Evolutionary conservation across 441 rosid genomes (phyloP).

Genomic region (Iberis amara): DNA sequence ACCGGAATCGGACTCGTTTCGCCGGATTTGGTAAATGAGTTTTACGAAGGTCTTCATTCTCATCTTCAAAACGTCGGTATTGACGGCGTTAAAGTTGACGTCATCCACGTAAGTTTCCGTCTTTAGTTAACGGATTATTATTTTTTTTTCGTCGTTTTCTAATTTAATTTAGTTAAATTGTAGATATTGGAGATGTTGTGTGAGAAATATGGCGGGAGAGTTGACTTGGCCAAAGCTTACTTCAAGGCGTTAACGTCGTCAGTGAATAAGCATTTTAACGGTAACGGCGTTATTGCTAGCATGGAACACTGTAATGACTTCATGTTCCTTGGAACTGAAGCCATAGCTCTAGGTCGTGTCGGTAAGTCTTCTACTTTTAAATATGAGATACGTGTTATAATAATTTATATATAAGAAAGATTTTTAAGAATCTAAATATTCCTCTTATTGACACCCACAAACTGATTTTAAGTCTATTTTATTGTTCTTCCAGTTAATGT

Average conservation of each 20-base stretch:
- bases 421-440: no score
- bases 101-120: slow-evolving; percentile 64
- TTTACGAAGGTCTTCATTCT: slow-evolving; percentile 78
- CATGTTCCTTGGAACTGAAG: slow-evolving; percentile 89
- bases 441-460: no score
- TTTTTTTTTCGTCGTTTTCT: background rate
- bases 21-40: slow-evolving; percentile 53
- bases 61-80: slow-evolving; percentile 60
- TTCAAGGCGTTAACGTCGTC: slow-evolving; percentile 70
- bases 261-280: slow-evolving; percentile 68
- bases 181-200: slow-evolving; percentile 80
- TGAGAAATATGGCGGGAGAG: slow-evolving; percentile 87
- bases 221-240: slow-evolving; percentile 77
- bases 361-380: slow-evolving; percentile 39
- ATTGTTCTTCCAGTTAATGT: no score
- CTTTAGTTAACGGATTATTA: background rate
- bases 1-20: slow-evolving; percentile 63
- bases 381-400: no score
- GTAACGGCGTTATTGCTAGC: slow-evolving; percentile 91
- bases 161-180: background rate
- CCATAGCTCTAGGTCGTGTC: slow-evolving; percentile 85
- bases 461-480: no score
- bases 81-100: slow-evolving; percentile 96
- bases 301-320: slow-evolving; percentile 97
- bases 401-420: no score